Base-by-base conservation (phyloP, 139 green algal species). In the Asterochloris sp. region DNA sequence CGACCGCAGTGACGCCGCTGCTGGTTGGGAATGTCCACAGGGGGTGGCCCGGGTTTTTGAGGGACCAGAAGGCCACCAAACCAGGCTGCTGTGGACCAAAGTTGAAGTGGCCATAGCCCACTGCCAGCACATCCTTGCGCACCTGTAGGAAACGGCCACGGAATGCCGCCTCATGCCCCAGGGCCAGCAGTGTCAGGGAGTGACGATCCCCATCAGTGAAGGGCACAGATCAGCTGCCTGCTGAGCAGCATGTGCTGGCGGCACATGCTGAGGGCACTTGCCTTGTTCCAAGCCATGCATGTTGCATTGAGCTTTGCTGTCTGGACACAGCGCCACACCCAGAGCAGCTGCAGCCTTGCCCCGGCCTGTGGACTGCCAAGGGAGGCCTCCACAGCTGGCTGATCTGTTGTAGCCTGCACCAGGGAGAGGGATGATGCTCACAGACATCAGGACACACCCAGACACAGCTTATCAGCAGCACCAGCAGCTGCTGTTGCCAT, bases 21-120 rank as follows among this genome's bases (percentile, higher is more conserved):
- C 69, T 68, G 11, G 88, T 92, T 79, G 82, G 26, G 69, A 94
- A 91, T n/a, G 76, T 83, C 93, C 92, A 96, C 38, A 95, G 80
- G 4, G 95, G 94, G 76, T 93, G 90, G 47, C 85, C 73, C 17
- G 93, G 92, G 85, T 96, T 95, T 86, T 94, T 92, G 28, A 98
- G 87, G 47, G 85, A 92, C 92, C 92, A 98, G 62, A 98, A 92
- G 1, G 92, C 92, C 17, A 98, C 86, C 62, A 92, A 38, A 15
- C 91, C 94, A n/a, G 61, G 69, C 14, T 29, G 16, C 14, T 63
- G 77, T 23, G 78, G 78, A 6, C 76, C 81, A 75, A 93, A 83
- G 13, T 76, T 38, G 19, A 67, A 64, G 21, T 83, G 78, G 23
- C 67, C 78, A 27, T 83, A 83, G 38, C 78, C 78, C 38, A 76